phyloP scores from a whole-genome alignment of 1,139 yeast species.

The Tardiomyces depauwii region DNA sequence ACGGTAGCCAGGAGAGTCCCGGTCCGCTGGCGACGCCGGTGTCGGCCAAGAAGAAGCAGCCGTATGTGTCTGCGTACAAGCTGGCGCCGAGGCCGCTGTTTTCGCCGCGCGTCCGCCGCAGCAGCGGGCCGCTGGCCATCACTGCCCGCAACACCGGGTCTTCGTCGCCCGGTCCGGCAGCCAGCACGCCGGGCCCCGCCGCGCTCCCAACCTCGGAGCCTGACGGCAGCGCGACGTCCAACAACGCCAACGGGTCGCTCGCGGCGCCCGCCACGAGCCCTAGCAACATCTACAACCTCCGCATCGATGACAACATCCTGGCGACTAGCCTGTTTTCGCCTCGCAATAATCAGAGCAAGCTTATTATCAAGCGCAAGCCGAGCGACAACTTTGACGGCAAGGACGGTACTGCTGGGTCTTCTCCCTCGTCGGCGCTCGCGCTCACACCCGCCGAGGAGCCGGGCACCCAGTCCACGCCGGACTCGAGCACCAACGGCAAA shows the following conservation, averaged over 20 bases:
- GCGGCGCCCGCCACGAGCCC: neutral
- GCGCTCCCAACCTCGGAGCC: neutral
- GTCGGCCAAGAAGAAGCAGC: constrained; percentile 37
- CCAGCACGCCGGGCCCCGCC: neutral
- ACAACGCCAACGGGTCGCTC: neutral
- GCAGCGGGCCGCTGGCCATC: neutral
- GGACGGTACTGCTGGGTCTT: no score
- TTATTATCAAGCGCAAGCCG: neutral
- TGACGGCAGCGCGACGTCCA: neutral
- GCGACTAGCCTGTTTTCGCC: neutral
- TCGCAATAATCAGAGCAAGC: neutral
- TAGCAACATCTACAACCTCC: neutral
- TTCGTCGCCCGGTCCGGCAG: neutral
- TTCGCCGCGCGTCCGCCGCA: neutral
- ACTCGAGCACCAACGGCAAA: neutral
- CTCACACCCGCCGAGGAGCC: neutral
- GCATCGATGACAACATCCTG: neutral
- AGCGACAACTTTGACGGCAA: neutral
- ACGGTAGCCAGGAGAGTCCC: constrained; percentile 11
- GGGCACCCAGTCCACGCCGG: neutral
- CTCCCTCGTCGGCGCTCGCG: neutral
- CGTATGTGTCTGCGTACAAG: constrained; percentile 52
- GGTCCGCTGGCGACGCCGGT: constrained; percentile 49
- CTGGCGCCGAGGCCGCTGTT: constrained; percentile 39
- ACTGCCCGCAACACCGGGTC: neutral